Evolutionary conservation across 768 basidiomycete species (phyloP).

Genomic region (Auriculariales sp.): DNA sequence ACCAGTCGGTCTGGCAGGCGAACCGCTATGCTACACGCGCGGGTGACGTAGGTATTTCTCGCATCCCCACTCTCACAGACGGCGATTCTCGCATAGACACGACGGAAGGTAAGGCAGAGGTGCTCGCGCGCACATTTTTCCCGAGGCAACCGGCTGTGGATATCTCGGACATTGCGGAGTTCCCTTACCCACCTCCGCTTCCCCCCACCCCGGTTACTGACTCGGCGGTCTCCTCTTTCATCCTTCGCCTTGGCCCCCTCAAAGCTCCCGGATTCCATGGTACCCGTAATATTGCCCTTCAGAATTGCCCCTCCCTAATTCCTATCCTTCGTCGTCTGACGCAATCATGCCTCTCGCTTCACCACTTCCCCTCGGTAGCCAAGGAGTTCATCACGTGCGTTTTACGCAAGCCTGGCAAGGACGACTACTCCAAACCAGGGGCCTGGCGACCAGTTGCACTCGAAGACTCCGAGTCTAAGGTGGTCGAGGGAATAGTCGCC

Average conservation of each 20-base stretch:
- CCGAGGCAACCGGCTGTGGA: background rate
- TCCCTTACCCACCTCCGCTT: background rate
- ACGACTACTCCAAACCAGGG: slow-evolving; percentile 8
- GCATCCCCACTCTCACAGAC: background rate
- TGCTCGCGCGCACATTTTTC: background rate
- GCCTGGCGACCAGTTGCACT: slow-evolving; percentile 10
- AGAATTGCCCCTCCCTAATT: background rate
- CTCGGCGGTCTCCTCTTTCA: background rate
- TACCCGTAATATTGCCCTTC: background rate
- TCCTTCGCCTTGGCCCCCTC: background rate
- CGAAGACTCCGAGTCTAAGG: slow-evolving; percentile 2
- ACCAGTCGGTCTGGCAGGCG: background rate
- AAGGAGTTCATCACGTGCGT: slow-evolving; percentile 4
- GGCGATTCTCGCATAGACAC: background rate
- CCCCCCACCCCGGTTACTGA: background rate
- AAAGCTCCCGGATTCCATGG: background rate
- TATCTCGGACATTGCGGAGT: background rate
- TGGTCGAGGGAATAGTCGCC: background rate
- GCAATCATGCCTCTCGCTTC: background rate
- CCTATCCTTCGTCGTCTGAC: background rate
- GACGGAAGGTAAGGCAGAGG: background rate
- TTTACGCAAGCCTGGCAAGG: slow-evolving; percentile 6
- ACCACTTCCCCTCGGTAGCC: background rate
- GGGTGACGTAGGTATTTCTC: background rate
- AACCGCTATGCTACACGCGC: background rate